phyloP scores from a whole-genome alignment of 1,284 basidiomycete genomes.

The Psilocybe mexicana region DNA sequence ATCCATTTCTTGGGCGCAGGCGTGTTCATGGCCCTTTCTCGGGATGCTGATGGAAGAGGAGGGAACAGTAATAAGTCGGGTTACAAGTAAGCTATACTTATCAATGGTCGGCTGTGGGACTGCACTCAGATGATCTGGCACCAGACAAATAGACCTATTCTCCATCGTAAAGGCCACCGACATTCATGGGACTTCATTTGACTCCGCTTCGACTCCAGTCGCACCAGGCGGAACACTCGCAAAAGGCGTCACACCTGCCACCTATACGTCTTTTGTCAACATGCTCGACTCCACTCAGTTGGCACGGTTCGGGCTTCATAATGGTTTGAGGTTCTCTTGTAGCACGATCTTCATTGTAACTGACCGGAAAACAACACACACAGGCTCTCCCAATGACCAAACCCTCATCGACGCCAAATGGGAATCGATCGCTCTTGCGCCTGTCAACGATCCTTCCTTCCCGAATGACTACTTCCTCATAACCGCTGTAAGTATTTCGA shows the following conservation, averaged over 20 bases:
- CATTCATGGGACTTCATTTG: constrained; percentile 60
- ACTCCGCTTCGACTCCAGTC: constrained; percentile 54
- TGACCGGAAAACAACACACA: not conserved
- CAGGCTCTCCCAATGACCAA: constrained; percentile 42
- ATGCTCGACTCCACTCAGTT: constrained; percentile 53
- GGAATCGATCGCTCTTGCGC: constrained; percentile 65
- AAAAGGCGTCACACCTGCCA: constrained; percentile 51
- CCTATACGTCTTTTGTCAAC: constrained; percentile 59
- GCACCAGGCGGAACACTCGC: constrained; percentile 51
- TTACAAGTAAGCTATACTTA: constrained; percentile 50
- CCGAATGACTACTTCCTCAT: constrained; percentile 72
- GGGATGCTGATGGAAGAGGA: constrained; percentile 65
- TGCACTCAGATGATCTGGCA: not conserved
- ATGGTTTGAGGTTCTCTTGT: constrained; percentile 32
- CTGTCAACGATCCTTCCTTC: constrained; percentile 47
- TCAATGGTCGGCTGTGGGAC: not conserved
- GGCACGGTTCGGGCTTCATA: constrained; percentile 64
- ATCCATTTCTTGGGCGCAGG: constrained; percentile 54
- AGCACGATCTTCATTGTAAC: not conserved
- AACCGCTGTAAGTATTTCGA: constrained; percentile 45
- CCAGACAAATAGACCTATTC: constrained; percentile 56
- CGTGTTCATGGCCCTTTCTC: constrained; percentile 60
- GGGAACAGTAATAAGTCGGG: constrained; percentile 48
- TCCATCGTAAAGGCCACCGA: constrained; percentile 62
- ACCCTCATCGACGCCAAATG: constrained; percentile 68